Evolutionary conservation across 495 filamentous ascomycete species (phyloP).

Genomic region (Aspergillus avenaceus): DNA sequence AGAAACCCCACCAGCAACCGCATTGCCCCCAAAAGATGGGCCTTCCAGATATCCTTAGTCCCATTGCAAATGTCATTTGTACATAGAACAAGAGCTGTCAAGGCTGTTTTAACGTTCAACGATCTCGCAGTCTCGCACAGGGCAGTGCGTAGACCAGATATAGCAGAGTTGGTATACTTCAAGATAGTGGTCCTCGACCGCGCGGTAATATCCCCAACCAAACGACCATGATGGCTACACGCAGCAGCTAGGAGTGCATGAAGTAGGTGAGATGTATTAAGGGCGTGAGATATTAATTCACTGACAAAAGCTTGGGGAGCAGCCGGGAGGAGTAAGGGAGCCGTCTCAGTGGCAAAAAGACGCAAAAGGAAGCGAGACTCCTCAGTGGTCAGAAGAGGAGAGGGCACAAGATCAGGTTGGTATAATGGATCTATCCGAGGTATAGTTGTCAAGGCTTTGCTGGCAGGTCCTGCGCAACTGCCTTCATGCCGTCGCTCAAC

Average conservation of each 20-base stretch:
- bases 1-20: constrained; percentile 18
- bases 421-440: too few relatives aligned
- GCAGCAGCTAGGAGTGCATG: constrained; percentile 26
- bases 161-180: constrained; percentile 30
- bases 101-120: constrained; percentile 20
- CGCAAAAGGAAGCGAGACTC: constrained; percentile 28
- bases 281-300: constrained; percentile 19
- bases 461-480: not conserved
- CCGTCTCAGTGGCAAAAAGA: constrained; percentile 23
- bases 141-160: constrained; percentile 20
- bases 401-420: constrained; percentile 16
- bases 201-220: constrained; percentile 15
- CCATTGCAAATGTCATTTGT: constrained; percentile 38
- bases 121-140: constrained; percentile 8
- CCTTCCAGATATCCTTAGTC: constrained; percentile 24
- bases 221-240: constrained; percentile 27
- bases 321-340: constrained; percentile 24
- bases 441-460: not conserved
- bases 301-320: constrained; percentile 22
- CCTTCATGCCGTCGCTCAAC: not conserved
- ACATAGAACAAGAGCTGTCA: constrained; percentile 30
- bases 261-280: constrained; percentile 27
- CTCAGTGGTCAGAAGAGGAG: constrained; percentile 16
- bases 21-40: constrained; percentile 25
- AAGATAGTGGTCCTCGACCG: constrained; percentile 12